Evolutionary conservation across 495 filamentous ascomycete genomes (phyloP), one percentile per base, ranked within the genome.

Genomic region (Peziza echinospora): DNA sequence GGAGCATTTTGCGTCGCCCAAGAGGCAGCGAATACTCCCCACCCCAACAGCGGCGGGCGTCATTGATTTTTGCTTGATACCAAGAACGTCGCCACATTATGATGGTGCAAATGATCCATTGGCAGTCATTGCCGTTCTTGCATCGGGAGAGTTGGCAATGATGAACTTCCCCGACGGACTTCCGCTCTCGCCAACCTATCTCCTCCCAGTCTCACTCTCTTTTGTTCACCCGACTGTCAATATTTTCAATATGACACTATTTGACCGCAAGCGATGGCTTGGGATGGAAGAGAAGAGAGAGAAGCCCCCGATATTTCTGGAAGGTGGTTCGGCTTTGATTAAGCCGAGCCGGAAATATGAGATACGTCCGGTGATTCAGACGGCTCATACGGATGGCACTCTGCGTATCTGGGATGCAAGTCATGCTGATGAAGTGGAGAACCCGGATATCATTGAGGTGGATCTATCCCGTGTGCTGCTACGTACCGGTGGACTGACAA

Each of bases 361-460:
- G 50, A 66, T 73, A 48, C 71, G 89, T 19, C 91, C 84, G 39
- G 66, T 97, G 22, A 64, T 89, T 13, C 76, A 82, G 43, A 83
- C 80, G 3, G 75, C 80, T 0, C 86, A 96, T 60, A 82, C 74
- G 5, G 89, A 96, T 62, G 82, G 86, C 28, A 89, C 78, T 0
- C 63, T 96, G 8, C 68, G 84, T 5, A 64, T 94, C 9, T 97
- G 85, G 84, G 89, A 97, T 60, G 70, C 76, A 23, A 91, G 91
- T 0, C 76, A 87, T 53, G 79, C 72, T 5, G 89, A 96, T 58
- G 84, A 94, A 57, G 77, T 97, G 46, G 89, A 96, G 62, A 96
- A 96, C 55, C 67, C 72, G 22, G 67, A 67, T 10, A 70, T 82
- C 26, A 65, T 94, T 40, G 85, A 96, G 63, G 73, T 91, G 2